Conservation (phyloP, 2,329 filamentous ascomycete species). For the Epichloe scottii region DNA sequence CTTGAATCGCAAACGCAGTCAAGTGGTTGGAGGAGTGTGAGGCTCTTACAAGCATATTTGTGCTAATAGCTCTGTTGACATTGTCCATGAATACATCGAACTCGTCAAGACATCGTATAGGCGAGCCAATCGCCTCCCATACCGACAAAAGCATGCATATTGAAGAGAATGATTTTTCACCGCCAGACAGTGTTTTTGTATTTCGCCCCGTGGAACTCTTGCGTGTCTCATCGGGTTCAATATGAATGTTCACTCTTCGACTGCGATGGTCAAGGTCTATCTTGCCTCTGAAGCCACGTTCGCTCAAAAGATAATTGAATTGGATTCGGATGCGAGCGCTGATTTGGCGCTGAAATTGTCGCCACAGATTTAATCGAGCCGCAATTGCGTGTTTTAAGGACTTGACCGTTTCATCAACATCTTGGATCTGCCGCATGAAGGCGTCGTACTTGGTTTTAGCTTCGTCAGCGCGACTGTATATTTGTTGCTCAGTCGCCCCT, state of each 20-base stretch:
- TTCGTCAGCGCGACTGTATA: conserved; percentile 36
- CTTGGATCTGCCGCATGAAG: conserved; percentile 28
- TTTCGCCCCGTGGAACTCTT: conserved; percentile 59
- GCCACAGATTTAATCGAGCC: conserved; percentile 64
- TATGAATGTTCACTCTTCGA: conserved; percentile 66
- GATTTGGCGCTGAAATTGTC: conserved; percentile 70
- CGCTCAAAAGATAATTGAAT: conserved; percentile 79
- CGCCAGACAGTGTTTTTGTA: conserved; percentile 86
- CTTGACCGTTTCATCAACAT: conserved; percentile 28
- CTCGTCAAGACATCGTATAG: conserved; percentile 88
- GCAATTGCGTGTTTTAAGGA: conserved; percentile 47
- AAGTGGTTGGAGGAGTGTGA: not conserved
- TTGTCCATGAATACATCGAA: conserved; percentile 99
- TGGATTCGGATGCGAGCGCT: conserved; percentile 74
- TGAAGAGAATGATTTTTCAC: conserved; percentile 95
- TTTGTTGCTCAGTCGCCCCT: conserved; percentile 53
- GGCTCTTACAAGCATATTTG: conserved; percentile 72
- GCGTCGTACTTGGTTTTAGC: conserved; percentile 30
- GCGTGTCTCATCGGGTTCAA: conserved; percentile 59
- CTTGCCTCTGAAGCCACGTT: conserved; percentile 76
- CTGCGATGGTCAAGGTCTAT: conserved; percentile 65
- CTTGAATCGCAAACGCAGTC: not conserved
- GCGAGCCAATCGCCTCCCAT: conserved; percentile 97
- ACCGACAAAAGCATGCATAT: conserved; percentile 86
- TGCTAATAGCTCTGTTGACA: conserved; percentile 85